Evolutionary conservation across 305 asterid species (phyloP).

Genomic region (Plantago rigida): DNA sequence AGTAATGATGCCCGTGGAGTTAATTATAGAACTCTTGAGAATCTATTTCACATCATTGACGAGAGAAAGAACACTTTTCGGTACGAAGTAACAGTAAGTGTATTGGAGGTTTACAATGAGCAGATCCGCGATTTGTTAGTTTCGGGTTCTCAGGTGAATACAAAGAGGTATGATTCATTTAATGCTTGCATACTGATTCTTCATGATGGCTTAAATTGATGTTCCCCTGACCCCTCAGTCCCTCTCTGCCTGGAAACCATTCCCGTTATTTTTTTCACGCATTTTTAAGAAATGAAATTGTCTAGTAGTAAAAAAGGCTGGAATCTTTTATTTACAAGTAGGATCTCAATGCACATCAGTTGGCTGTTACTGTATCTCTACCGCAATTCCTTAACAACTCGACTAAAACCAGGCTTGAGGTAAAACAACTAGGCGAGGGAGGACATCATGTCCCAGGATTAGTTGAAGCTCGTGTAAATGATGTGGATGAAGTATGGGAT

Average conservation of each 20-base stretch:
- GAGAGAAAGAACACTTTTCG: constrained; percentile 55
- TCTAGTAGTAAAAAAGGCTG: background rate
- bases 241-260: background rate
- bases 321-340: too few relatives aligned
- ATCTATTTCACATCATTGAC: constrained; percentile 64
- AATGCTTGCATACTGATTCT: background rate
- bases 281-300: too few relatives aligned
- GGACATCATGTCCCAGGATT: constrained; percentile 89
- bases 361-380: too few relatives aligned
- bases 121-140: constrained; percentile 72
- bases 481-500: constrained; percentile 82
- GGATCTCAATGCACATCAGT: too few relatives aligned
- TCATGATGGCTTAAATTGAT: background rate
- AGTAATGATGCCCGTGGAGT: constrained; percentile 84
- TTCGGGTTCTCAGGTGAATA: constrained; percentile 44
- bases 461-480: constrained; percentile 69
- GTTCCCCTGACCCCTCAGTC: too few relatives aligned
- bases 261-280: too few relatives aligned
- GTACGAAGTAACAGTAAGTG: constrained; percentile 77
- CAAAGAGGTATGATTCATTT: constrained; percentile 46
- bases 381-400: constrained; percentile 10
- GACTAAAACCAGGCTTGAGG: constrained; percentile 57
- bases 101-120: constrained; percentile 90
- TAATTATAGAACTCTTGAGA: constrained; percentile 78
- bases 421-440: constrained; percentile 86